These are phyloP conservation scores for Boletus rubropictus DNA, from an alignment of 768 basidiomycete genomes.

Conservation along the genomic window DNA sequence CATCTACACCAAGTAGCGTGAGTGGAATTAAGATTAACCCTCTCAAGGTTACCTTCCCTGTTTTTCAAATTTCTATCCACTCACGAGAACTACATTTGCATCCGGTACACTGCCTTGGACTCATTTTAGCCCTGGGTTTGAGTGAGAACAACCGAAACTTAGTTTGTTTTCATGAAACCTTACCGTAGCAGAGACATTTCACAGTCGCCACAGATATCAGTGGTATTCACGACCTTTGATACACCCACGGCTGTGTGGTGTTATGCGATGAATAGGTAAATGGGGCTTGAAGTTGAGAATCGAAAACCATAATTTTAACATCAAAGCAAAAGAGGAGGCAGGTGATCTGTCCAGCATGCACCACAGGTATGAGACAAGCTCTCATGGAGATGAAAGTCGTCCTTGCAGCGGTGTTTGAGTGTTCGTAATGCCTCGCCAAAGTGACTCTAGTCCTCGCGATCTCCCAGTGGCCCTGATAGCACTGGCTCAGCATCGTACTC, in stretches of 20 bases:
- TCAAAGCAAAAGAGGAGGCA: background rate
- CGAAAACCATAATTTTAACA: background rate
- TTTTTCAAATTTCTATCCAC: too few relatives aligned
- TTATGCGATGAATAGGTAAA: background rate
- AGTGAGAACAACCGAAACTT: background rate
- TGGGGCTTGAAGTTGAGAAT: background rate
- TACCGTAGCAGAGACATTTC: background rate
- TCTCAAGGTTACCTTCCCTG: too few relatives aligned
- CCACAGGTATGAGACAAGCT: background rate
- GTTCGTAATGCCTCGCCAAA: background rate
- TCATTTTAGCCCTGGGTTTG: background rate
- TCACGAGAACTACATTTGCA: too few relatives aligned
- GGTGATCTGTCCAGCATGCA: background rate
- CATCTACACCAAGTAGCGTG: background rate
- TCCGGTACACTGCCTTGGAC: background rate
- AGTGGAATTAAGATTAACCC: too few relatives aligned
- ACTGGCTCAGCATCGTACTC: slow-evolving; percentile 36
- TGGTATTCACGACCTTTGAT: background rate
- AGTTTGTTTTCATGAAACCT: background rate
- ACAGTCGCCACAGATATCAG: background rate
- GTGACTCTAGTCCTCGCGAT: background rate
- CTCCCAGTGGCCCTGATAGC: background rate
- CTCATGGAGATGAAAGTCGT: background rate
- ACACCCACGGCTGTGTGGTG: background rate
- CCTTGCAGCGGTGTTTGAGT: too few relatives aligned